phyloP scores from a whole-genome alignment of 495 filamentous ascomycete species.

The Penicillium coprophilum region DNA sequence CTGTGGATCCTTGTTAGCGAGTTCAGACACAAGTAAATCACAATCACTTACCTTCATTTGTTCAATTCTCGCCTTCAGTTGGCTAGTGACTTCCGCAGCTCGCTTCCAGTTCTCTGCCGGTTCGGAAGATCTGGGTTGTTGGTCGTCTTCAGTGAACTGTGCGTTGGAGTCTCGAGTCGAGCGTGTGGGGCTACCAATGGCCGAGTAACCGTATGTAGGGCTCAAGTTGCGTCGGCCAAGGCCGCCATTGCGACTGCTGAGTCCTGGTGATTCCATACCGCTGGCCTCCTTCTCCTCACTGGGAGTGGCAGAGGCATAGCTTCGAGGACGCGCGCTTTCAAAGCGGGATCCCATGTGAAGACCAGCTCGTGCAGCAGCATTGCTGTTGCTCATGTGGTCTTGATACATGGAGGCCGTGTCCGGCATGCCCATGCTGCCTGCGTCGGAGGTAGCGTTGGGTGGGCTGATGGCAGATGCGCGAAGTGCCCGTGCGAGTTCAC shows the following conservation, averaged over 20 bases:
- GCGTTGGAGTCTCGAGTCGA: conserved; percentile 36
- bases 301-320: conserved; percentile 64
- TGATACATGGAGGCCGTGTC: conserved; percentile 39
- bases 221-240: conserved; percentile 47
- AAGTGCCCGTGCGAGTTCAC: conserved; percentile 57
- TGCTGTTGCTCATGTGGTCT: conserved; percentile 33
- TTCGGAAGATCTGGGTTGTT: conserved; percentile 39
- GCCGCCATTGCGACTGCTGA: conserved; percentile 34
- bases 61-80: conserved; percentile 95
- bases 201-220: conserved; percentile 51
- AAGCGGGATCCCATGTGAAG: conserved; percentile 42
- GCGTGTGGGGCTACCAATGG: conserved; percentile 57
- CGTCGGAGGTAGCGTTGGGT: conserved; percentile 34
- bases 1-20: conserved; percentile 22
- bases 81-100: conserved; percentile 97
- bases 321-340: conserved; percentile 53
- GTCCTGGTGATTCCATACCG: conserved; percentile 43
- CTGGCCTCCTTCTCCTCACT: conserved; percentile 82
- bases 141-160: conserved; percentile 40
- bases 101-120: conserved; percentile 94
- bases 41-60: conserved; percentile 64
- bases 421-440: conserved; percentile 35
- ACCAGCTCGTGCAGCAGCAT: conserved; percentile 34
- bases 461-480: conserved; percentile 46
- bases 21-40: not conserved